phyloP scores from a whole-genome alignment of 257 asterid species.

The Echium plantagineum region DNA sequence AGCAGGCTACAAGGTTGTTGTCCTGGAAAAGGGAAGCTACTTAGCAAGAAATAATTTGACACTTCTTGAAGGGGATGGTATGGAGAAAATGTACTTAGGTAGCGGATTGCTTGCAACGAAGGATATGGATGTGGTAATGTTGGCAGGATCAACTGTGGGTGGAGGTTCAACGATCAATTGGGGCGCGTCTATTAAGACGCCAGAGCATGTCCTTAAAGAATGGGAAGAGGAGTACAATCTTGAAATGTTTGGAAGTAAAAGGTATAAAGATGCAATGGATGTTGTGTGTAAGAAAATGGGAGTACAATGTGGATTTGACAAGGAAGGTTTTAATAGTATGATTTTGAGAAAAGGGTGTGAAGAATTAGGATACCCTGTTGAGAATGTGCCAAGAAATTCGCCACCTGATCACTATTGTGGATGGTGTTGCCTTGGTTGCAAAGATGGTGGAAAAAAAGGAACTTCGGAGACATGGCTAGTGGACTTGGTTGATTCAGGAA shows the following conservation, averaged over 20 bases:
- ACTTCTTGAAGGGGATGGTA: slow-evolving; percentile 54
- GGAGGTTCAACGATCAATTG: slow-evolving; percentile 84
- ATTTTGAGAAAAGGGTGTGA: slow-evolving; percentile 70
- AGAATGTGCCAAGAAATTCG: slow-evolving; percentile 52
- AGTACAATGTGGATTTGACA: slow-evolving; percentile 41
- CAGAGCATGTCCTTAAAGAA: slow-evolving; percentile 51
- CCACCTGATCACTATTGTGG: slow-evolving; percentile 69
- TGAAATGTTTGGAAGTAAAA: slow-evolving; percentile 34
- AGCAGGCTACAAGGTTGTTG: slow-evolving; percentile 67
- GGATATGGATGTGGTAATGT: slow-evolving; percentile 40
- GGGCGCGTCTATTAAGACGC: slow-evolving; percentile 76
- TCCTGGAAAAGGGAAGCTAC: slow-evolving; percentile 71
- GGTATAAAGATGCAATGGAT: slow-evolving; percentile 44
- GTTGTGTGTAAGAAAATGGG: slow-evolving; percentile 65
- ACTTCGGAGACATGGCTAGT: slow-evolving; percentile 64
- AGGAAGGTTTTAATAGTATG: slow-evolving; percentile 65
- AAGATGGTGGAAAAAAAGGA: slow-evolving; percentile 60
- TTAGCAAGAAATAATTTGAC: slow-evolving; percentile 37
- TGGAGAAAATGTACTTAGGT: slow-evolving; percentile 73
- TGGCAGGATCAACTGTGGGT: slow-evolving; percentile 84
- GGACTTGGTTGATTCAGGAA: slow-evolving; percentile 55
- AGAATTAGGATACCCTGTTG: slow-evolving; percentile 43
- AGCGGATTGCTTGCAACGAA: slow-evolving; percentile 39
- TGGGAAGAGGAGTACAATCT: slow-evolving; percentile 41
- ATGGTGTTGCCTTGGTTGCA: slow-evolving; percentile 71